Evolutionary conservation across 1,284 basidiomycete species (phyloP), one percentile per base, ranked within the genome.

Genomic region (Cutaneotrichosporon sp.): DNA sequence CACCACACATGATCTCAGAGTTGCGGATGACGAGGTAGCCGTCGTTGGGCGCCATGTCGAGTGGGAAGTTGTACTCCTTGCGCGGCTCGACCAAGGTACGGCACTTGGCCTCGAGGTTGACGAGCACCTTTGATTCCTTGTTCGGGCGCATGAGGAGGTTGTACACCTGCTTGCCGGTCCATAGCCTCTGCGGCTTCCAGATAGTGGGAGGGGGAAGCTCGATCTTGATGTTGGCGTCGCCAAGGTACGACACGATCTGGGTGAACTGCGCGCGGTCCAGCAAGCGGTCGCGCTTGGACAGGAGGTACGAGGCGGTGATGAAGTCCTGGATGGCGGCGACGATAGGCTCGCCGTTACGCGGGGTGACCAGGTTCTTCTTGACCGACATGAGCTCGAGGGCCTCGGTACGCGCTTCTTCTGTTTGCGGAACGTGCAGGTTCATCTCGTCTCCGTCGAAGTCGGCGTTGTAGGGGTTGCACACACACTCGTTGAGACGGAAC

Each of bases 361-460:
- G 94, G 0, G 95, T 99, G 63, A 99, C 95, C 58, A 99, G 85
- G 78, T 99, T 99, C 77, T 95, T 88, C 78, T 97, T 97, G 69
- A 98, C 92, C 70, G 87, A 94, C 97, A 99, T 99, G 43, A 99
- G 87, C 74, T 97, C 91, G 31, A 97, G 87, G 0, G 97, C 97
- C 80, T 99, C 97, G 3, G 95, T 97, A 56, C 97, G 85, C 1
- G 97, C 95, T 81, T 99, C 97, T 79, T 99, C 97, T 0, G 97
- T 99, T 79, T 99, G 97, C 0, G 97, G 97, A 2, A 99, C 92
- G 79, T 99, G 95, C 72, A 99, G 84, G 80, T 99, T 99, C 97
- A 99, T 99, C 80, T 99, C 97, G 78, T 99, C 97, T 67, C 97
- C 97, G 76, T 99, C 97, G 73, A 99, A 99, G 82, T 99, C 97